Conservation (phyloP, 208 protist species). For the Vickermania spadyakhi region DNA sequence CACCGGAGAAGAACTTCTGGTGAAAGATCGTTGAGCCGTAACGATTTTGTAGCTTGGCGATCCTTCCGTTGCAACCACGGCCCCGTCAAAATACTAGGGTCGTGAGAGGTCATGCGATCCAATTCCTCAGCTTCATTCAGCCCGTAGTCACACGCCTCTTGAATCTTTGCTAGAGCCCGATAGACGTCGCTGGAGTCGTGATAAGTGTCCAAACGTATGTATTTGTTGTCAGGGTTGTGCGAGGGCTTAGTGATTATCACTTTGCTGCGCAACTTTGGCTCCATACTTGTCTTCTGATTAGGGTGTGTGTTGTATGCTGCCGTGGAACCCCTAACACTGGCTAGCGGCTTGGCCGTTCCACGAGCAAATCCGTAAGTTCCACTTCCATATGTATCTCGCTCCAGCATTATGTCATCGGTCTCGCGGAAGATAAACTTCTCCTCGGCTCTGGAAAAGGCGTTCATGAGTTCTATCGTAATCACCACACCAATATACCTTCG, state of each 20-base stretch:
- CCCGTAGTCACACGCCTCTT: slow-evolving; percentile 14
- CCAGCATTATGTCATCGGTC: background rate
- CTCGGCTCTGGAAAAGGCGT: background rate
- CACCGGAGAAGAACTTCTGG: slow-evolving; percentile 16
- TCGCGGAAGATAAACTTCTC: slow-evolving; percentile 6
- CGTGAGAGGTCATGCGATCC: background rate
- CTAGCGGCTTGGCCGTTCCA: background rate
- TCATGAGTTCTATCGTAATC: background rate
- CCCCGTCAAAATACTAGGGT: background rate
- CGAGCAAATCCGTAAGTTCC: background rate
- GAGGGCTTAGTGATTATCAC: background rate
- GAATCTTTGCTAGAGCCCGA: slow-evolving; percentile 9
- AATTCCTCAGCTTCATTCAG: slow-evolving; percentile 26
- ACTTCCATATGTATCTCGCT: background rate
- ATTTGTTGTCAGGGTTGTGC: background rate
- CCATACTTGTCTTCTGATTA: background rate
- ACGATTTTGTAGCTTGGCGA: background rate
- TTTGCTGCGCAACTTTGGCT: background rate
- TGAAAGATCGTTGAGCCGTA: slow-evolving; percentile 11
- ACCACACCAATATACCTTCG: background rate
- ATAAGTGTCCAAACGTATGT: slow-evolving; percentile 15
- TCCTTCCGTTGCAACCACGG: slow-evolving; percentile 1
- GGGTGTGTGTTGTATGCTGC: too few species aligned
- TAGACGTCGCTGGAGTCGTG: slow-evolving; percentile 9
- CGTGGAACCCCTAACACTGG: background rate